Conservation (phyloP, 805 yeast species). For the Yamadazyma sp. region DNA sequence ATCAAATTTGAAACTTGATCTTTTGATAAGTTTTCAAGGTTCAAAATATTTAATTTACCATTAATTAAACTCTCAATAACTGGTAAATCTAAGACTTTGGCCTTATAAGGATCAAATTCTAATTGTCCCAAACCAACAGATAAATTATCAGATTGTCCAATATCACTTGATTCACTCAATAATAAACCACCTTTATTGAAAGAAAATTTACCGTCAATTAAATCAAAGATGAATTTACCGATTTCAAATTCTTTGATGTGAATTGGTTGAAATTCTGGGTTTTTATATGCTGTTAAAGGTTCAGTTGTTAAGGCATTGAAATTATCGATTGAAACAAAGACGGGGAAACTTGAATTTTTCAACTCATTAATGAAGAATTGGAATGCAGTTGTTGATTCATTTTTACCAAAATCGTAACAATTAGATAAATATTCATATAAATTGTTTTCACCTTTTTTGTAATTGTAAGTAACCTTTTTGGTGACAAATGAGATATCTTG, state of each 20-base stretch:
- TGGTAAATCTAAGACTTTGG: slow-evolving; percentile 46
- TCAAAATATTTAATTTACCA: slow-evolving; percentile 28
- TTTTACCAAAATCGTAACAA: slow-evolving; percentile 37
- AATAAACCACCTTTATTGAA: slow-evolving; percentile 66
- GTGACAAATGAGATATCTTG: slow-evolving; percentile 30
- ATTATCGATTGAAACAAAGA: slow-evolving; percentile 70
- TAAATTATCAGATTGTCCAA: slow-evolving; percentile 50
- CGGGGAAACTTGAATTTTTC: slow-evolving; percentile 44
- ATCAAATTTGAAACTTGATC: slow-evolving; percentile 29
- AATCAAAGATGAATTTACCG: slow-evolving; percentile 52
- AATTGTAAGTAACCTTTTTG: slow-evolving; percentile 29
- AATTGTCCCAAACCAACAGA: slow-evolving; percentile 55
- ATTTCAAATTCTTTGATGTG: slow-evolving; percentile 63
- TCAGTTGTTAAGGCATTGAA: slow-evolving; percentile 58
- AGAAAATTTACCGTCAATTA: slow-evolving; percentile 48
- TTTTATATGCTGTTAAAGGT: slow-evolving; percentile 58
- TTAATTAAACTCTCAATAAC: slow-evolving; percentile 48
- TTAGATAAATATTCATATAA: slow-evolving; percentile 44
- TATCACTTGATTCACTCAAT: slow-evolving; percentile 57
- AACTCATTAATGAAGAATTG: slow-evolving; percentile 56
- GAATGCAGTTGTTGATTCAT: slow-evolving; percentile 45
- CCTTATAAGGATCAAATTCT: slow-evolving; percentile 54
- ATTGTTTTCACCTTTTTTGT: slow-evolving; percentile 31
- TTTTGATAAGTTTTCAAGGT: slow-evolving; percentile 26
- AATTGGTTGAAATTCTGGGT: slow-evolving; percentile 52